Evolutionary conservation across 202 grass and related monocot species (phyloP).

Genomic region (Elaeis oleifera): DNA sequence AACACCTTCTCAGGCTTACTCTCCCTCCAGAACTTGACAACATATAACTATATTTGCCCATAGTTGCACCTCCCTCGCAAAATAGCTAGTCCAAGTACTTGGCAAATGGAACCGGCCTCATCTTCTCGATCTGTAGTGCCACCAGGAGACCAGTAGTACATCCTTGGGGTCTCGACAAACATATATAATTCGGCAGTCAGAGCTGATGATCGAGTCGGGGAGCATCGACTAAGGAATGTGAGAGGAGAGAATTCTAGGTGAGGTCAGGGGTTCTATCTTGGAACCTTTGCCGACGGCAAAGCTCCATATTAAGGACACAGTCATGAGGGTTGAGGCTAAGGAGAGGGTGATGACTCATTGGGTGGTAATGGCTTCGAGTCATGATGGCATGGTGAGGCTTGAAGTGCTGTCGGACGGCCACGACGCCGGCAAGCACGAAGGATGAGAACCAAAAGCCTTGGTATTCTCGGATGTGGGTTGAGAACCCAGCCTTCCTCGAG

Average conservation of each 20-base stretch:
- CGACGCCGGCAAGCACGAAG: not conserved
- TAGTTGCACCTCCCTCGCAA: not conserved
- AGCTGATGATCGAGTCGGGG: constrained; percentile 9
- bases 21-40: constrained; percentile 38
- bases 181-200: constrained; percentile 8
- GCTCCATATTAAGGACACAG: not conserved
- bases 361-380: not conserved
- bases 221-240: constrained; percentile 18
- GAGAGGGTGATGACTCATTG: constrained; percentile 1
- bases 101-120: too few species aligned
- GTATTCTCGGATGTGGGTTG: not conserved
- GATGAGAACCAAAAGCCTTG: not conserved
- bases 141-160: constrained; percentile 5
- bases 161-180: constrained; percentile 23
- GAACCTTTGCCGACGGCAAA: too few species aligned
- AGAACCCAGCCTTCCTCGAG: not conserved
- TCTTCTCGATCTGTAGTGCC: not conserved
- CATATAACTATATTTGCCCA: not conserved
- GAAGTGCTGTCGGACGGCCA: constrained; percentile 10
- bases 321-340: constrained; percentile 20
- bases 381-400: constrained; percentile 1
- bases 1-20: constrained; percentile 25
- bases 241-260: constrained; percentile 9
- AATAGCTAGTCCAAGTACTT: too few species aligned
- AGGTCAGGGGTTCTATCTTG: not conserved